Conservation (phyloP, 495 filamentous ascomycete genomes). For the Aspergillus mulundensis region DNA sequence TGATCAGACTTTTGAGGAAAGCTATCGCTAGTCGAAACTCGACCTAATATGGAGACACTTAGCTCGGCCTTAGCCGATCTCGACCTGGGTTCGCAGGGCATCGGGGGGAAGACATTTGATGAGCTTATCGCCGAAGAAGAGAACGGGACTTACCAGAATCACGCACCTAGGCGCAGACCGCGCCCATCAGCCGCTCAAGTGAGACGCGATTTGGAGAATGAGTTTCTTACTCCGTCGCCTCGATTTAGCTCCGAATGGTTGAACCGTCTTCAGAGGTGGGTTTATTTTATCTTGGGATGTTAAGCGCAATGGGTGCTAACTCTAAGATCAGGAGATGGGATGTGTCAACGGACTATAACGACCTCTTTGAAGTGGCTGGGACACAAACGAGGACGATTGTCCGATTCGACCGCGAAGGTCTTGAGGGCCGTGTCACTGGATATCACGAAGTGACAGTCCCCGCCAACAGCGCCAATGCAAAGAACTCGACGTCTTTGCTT, state of each 20-base stretch:
- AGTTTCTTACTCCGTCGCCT: conserved; percentile 74
- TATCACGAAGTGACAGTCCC: conserved; percentile 94
- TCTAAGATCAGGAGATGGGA: conserved; percentile 68
- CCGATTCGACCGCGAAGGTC: conserved; percentile 84
- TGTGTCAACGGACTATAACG: conserved; percentile 64
- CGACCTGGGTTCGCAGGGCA: conserved; percentile 21
- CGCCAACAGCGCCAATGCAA: conserved; percentile 84
- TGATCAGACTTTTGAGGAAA: background rate
- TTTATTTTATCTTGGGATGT: background rate
- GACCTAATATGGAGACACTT: conserved; percentile 27
- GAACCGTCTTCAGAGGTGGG: conserved; percentile 75
- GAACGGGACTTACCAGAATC: conserved; percentile 24
- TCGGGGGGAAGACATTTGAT: conserved; percentile 28
- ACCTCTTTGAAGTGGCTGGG: conserved; percentile 80
- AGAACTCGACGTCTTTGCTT: conserved; percentile 89
- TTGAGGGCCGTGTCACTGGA: conserved; percentile 89
- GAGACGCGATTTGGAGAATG: conserved; percentile 64
- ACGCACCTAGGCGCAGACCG: conserved; percentile 53
- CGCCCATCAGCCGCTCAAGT: conserved; percentile 50
- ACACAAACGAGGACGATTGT: conserved; percentile 91
- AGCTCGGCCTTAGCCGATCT: conserved; percentile 29
- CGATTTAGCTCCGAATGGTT: conserved; percentile 79
- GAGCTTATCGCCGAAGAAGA: conserved; percentile 33
- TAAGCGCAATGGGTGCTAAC: conserved; percentile 9
- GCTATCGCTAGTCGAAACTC: background rate